These are phyloP conservation scores for Pleodorina starrii DNA, from an alignment of 139 green algal genomes.

Conservation along the genomic window DNA sequence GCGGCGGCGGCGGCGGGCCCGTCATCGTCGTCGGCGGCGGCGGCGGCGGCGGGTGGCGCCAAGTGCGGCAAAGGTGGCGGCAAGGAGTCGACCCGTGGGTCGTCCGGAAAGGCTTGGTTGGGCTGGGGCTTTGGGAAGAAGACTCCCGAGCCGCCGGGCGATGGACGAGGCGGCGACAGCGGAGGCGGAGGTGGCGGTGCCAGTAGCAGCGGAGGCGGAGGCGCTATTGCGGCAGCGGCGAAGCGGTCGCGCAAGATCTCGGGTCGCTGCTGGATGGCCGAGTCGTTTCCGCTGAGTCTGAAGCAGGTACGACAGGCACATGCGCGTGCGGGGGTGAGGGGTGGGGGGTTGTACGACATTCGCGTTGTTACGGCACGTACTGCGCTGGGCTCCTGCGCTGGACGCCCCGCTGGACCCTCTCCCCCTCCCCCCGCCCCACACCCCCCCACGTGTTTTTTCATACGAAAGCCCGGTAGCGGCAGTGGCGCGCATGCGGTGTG, in stretches of 20 bases:
- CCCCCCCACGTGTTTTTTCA: too few species aligned
- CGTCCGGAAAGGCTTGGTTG: background rate
- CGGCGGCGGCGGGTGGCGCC: background rate
- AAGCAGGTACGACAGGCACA: conserved; percentile 53
- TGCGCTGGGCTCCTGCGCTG: too few species aligned
- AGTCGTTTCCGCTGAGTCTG: conserved; percentile 79
- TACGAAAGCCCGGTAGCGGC: too few species aligned
- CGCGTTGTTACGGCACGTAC: too few species aligned
- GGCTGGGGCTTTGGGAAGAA: conserved; percentile 13
- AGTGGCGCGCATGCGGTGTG: too few species aligned
- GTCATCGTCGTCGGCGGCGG: background rate
- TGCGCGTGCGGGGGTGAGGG: too few species aligned
- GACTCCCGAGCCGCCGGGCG: background rate
- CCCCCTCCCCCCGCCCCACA: too few species aligned
- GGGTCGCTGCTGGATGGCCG: conserved; percentile 80
- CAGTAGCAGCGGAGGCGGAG: background rate
- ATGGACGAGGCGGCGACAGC: background rate
- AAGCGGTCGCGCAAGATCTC: conserved; percentile 52
- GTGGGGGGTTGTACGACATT: too few species aligned
- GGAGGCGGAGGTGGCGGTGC: background rate
- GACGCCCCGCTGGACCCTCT: too few species aligned
- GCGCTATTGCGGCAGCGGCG: background rate
- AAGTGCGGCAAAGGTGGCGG: background rate
- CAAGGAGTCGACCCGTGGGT: background rate
- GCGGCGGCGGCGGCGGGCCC: background rate